Evolutionary conservation across 371 early-diverging fungal genomes (phyloP), one percentile per base, ranked within the genome.

Genomic region (Batkoa obscura): DNA sequence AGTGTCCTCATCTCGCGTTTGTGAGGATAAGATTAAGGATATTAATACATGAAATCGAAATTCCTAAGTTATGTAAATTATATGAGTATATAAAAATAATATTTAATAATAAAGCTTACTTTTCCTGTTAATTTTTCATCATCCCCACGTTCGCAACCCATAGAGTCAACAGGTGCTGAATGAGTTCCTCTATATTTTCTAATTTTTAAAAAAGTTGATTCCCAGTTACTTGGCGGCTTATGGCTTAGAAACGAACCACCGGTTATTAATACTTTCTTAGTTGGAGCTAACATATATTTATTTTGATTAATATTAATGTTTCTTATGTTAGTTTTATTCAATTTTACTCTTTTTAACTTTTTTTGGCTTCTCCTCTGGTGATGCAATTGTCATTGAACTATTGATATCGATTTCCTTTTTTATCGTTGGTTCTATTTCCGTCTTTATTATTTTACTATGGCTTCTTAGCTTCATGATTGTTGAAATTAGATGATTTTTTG

Each of bases 1-100:
- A 0, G 90, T 93, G 2, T 87, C 77, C 6, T 85, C 82, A 63
- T 99, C 99, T 62, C 88, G 89, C 2, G 99, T 98, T 68, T 95
- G 95, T 30, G 94, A 83, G 6, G 96, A 95, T 10, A 99, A 74
- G 73, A 93, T 85, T 43, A 99, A 69, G 0, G 94, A 70, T n/a
- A 92, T 68, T 1, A 99, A 70, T 2, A 90, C 83, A 59, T 92
- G 90, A 66, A 85, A 97, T 37, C 94, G 78, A 46, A 68, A 78
- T 2, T 73, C 76, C 74, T 82, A 57, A 35, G 42, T 13, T 34
- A 2, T 23, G 23, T 6, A 3, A 2, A 8, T 50, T 51, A 3
- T 15, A 2, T 43, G 10, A n/a, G 1, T 17, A 52, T 0, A 2
- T 30, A 50, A 5, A 23, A 8, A 8, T 13, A 23, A 45, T 0